These are phyloP conservation scores for Ogataea nitratoaversa DNA, from an alignment of 805 yeast genomes.

Conservation along the genomic window DNA sequence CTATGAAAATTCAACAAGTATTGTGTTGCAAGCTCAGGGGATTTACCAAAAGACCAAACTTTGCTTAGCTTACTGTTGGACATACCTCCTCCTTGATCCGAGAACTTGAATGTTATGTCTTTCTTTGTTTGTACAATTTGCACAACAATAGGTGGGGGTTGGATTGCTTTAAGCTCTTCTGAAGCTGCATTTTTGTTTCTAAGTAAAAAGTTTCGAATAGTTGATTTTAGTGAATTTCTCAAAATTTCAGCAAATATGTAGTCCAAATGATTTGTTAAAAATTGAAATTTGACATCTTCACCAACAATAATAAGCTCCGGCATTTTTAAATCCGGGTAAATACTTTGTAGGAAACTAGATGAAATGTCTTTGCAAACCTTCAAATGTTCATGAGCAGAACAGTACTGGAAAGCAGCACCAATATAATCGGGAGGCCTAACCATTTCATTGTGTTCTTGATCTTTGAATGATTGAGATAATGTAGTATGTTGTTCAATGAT, in stretches of 20 bases:
- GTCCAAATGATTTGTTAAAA: constrained; percentile 80
- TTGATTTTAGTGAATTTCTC: constrained; percentile 81
- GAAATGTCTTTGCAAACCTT: constrained; percentile 48
- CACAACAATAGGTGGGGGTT: constrained; percentile 73
- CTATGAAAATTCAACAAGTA: constrained; percentile 65
- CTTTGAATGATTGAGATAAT: constrained; percentile 59
- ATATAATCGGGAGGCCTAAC: constrained; percentile 49
- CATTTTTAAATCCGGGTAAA: constrained; percentile 54
- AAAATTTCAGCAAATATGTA: constrained; percentile 84
- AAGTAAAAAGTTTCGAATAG: constrained; percentile 46
- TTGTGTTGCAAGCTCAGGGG: constrained; percentile 52
- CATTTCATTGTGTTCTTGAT: constrained; percentile 34
- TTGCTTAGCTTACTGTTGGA: constrained; percentile 51
- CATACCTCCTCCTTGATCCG: constrained; percentile 91
- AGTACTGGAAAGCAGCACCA: constrained; percentile 79
- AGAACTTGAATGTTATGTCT: constrained; percentile 68
- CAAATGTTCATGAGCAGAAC: constrained; percentile 69
- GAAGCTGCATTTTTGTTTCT: constrained; percentile 14
- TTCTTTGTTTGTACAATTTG: constrained; percentile 65
- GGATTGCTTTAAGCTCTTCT: constrained; percentile 11
- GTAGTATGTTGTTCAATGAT: constrained; percentile 89
- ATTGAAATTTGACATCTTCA: constrained; percentile 68
- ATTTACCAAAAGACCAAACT: constrained; percentile 86
- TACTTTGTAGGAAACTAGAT: constrained; percentile 46
- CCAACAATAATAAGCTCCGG: constrained; percentile 82